Conservation (phyloP, 1,284 basidiomycete genomes). For the Cutaneotrichosporon cyanovorans region DNA sequence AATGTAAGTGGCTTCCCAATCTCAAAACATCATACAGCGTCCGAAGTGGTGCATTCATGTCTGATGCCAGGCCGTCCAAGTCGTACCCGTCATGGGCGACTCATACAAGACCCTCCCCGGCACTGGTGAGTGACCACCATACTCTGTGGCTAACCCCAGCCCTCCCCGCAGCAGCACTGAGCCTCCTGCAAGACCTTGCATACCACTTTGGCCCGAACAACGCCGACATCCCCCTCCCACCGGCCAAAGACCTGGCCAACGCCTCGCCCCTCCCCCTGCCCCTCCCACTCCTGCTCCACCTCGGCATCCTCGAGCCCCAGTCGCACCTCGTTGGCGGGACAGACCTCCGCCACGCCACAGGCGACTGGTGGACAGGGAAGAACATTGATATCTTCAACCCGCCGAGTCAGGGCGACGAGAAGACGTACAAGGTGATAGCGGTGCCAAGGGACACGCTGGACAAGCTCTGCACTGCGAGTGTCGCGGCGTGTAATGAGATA, state of each 20-base stretch:
- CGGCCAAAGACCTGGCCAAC: conserved; percentile 14
- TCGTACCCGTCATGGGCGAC: conserved; percentile 12
- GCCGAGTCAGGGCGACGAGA: too few species aligned
- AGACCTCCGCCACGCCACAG: conserved; percentile 5
- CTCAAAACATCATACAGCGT: too few species aligned
- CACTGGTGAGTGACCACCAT: conserved; percentile 1
- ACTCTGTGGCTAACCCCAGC: conserved; percentile 12
- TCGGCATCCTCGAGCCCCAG: conserved; percentile 17
- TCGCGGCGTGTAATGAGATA: too few species aligned
- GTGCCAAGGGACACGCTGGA: too few species aligned
- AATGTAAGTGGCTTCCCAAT: conserved; percentile 11
- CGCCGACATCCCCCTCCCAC: conserved; percentile 11
- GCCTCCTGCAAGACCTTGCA: conserved; percentile 29
- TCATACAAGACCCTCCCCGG: conserved; percentile 9
- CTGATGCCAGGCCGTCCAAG: conserved; percentile 8
- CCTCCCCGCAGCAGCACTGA: conserved; percentile 21
- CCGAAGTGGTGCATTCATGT: too few species aligned
- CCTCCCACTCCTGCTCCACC: conserved; percentile 16
- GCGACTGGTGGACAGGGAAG: conserved; percentile 13
- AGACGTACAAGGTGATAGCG: too few species aligned
- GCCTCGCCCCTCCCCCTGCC: conserved; percentile 26
- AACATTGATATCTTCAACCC: too few species aligned
- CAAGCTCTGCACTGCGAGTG: too few species aligned
- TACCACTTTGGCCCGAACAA: conserved; percentile 10
- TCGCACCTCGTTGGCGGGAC: background rate